Conservation (phyloP, 495 filamentous ascomycete genomes). For the Penicillium simplicissimum region DNA sequence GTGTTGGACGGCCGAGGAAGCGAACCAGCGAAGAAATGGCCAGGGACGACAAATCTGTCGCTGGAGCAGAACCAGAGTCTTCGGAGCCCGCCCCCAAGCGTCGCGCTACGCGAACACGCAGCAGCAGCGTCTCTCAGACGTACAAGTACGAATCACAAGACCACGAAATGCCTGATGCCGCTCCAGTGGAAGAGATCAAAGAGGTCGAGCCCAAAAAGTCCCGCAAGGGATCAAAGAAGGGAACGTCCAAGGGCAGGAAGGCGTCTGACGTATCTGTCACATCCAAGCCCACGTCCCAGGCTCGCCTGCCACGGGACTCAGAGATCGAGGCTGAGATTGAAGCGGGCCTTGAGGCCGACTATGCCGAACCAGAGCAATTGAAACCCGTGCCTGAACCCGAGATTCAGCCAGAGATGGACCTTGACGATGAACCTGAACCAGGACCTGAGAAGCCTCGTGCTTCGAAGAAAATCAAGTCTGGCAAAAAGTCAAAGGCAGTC, state of each 20-base stretch:
- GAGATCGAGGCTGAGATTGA: constrained; percentile 70
- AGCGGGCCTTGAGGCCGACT: constrained; percentile 56
- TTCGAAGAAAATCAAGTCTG: constrained; percentile 39
- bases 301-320: constrained; percentile 54
- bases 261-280: constrained; percentile 53
- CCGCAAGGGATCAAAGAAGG: constrained; percentile 46
- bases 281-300: constrained; percentile 39
- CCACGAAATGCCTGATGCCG: constrained; percentile 26
- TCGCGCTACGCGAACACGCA: constrained; percentile 57
- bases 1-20: constrained; percentile 63
- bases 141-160: constrained; percentile 21
- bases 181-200: constrained; percentile 23
- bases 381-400: constrained; percentile 30
- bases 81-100: constrained; percentile 64
- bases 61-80: constrained; percentile 32
- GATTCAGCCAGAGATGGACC: neutral
- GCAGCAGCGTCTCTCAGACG: constrained; percentile 36
- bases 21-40: constrained; percentile 62
- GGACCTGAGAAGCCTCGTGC: constrained; percentile 31
- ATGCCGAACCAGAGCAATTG: constrained; percentile 9
- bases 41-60: constrained; percentile 39
- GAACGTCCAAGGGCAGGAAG: constrained; percentile 49
- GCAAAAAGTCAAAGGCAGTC: constrained; percentile 41
- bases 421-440: constrained; percentile 29
- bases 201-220: constrained; percentile 37